Evolutionary conservation across 768 basidiomycete species (phyloP), one percentile per base, ranked within the genome.

Genomic region (Pleurotus giganteus): DNA sequence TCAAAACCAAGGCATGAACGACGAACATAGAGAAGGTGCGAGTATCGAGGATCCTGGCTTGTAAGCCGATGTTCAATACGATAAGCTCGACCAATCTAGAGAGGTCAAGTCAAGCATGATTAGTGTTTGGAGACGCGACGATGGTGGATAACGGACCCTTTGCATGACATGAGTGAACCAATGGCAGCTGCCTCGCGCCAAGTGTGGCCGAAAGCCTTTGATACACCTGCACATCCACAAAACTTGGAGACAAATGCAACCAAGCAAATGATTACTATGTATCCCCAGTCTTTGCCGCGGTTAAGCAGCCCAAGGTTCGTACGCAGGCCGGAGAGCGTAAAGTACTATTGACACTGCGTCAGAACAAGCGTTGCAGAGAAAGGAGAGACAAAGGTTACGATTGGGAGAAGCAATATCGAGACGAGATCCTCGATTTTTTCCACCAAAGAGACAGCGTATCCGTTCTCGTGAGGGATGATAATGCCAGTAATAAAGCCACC

Each of bases 341-440:
- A 94, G 70, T 93, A 93, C 87, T 88, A 57, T 13, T 23, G 21
- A 29, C 31, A 6, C n/a, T 42, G 61, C 41, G 15, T 23, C 24
- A 36, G 29, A 19, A 12, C 13, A 28, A 27, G 13, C 39, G 44
- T 55, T 50, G 31, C 21, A 31, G 42, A 21, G 4, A 19, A 41
- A 23, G 13, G 15, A 7, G 39, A n/a, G n/a, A 41, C 7, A 17
- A 11, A 23, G 69, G 87, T 57, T 65, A 91, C 89, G 55, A 92
- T 75, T 4, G 91, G 91, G 28, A 94, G 62, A 64, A 93, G 82
- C 3, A 91, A 64, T 56, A 91, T 82, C 3, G 80, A 71, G 7
- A 94, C 84, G n/a, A 94, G 71, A 74, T 96, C 94, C 69, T 97
- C 94, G 24, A 94, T 69, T 68, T 89, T 94, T 61, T 92, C 90